Conservation (phyloP, 2,329 filamentous ascomycete species). For the Pseudogymnoascus sp. region DNA sequence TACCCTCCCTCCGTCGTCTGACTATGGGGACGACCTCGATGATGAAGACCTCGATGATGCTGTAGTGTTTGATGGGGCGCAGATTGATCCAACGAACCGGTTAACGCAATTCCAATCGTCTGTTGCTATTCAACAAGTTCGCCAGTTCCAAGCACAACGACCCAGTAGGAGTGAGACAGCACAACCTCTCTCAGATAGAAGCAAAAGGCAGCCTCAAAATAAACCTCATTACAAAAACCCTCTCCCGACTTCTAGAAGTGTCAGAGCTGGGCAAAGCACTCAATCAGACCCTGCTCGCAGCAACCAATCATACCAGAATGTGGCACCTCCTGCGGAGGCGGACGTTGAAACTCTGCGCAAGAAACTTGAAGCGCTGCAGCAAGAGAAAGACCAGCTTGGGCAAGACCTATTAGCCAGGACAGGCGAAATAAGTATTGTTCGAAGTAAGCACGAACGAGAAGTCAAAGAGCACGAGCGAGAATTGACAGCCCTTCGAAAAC, state of each 20-base stretch:
- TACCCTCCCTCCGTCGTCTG: conserved; percentile 25
- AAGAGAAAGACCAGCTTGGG: conserved; percentile 47
- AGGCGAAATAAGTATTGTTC: conserved; percentile 69
- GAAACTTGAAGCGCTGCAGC: conserved; percentile 28
- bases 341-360: conserved; percentile 1
- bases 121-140: conserved; percentile 1
- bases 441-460: conserved; percentile 57
- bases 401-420: conserved; percentile 53
- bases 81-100: background rate
- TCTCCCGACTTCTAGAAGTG: background rate
- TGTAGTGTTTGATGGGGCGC: conserved; percentile 36
- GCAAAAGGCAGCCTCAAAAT: background rate
- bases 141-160: conserved; percentile 8
- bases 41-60: conserved; percentile 44
- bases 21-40: conserved; percentile 30
- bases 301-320: conserved; percentile 9
- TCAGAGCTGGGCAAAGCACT: background rate
- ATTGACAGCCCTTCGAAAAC: conserved; percentile 52
- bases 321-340: background rate
- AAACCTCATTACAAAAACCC: background rate
- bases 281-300: background rate
- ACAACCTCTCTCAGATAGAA: conserved; percentile 4
- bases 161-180: background rate
- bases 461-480: conserved; percentile 55
- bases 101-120: conserved; percentile 1